Conservation (phyloP, 2,329 filamentous ascomycete species). For the Penicillium frequentans region DNA sequence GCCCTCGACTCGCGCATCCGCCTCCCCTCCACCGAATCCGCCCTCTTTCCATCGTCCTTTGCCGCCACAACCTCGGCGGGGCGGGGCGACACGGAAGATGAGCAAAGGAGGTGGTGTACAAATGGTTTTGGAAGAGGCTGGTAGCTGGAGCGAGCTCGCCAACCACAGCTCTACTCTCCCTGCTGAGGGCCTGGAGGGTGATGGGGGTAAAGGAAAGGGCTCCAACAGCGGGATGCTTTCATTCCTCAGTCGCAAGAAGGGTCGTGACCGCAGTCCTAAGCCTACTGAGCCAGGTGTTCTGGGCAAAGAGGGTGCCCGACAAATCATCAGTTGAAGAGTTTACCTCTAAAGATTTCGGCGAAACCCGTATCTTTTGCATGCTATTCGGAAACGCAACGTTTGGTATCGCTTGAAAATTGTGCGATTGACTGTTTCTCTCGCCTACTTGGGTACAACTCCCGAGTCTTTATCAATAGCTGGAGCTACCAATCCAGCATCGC, state of each 20-base stretch:
- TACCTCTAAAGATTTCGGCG: not conserved
- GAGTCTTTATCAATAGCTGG: not conserved
- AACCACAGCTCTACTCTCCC: conserved; percentile 77
- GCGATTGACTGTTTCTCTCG: not conserved
- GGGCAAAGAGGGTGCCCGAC: conserved; percentile 89
- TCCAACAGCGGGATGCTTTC: conserved; percentile 77
- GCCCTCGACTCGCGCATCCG: conserved; percentile 26
- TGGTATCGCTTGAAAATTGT: not conserved
- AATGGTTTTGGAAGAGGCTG: conserved; percentile 83
- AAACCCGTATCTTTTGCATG: not conserved
- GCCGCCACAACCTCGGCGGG: conserved; percentile 45
- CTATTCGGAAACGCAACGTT: not conserved
- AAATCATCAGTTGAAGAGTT: conserved; percentile 66
- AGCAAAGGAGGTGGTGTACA: conserved; percentile 83
- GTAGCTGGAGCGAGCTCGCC: conserved; percentile 88
- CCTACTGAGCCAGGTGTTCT: conserved; percentile 90
- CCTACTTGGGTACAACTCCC: not conserved
- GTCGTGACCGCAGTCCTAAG: conserved; percentile 87
- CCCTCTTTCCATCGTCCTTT: conserved; percentile 43
- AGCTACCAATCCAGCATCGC: not conserved
- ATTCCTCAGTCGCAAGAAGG: conserved; percentile 86
- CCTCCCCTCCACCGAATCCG: conserved; percentile 27
- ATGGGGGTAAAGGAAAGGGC: conserved; percentile 46
- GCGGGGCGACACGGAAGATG: conserved; percentile 67
- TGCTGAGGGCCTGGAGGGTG: conserved; percentile 57